A percentile compares a stretch with the other conserved stretches of the same genome.
Conservation (phyloP, 2,329 filamentous ascomycete genomes). For the Epichloe uncinata region DNA sequence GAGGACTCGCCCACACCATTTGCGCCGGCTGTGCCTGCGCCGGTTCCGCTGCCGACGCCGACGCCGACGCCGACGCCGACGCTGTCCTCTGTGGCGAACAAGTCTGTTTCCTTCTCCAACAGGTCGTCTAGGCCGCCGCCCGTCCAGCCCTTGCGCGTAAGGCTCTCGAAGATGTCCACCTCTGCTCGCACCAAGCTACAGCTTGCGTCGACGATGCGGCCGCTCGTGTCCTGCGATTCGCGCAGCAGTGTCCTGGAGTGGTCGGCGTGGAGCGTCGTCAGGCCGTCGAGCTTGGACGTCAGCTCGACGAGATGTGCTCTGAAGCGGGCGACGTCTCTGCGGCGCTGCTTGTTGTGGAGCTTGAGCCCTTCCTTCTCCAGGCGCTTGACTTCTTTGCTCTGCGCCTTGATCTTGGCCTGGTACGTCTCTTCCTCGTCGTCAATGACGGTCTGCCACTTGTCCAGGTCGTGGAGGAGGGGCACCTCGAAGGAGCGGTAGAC, state of each 20-base stretch:
- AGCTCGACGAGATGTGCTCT: conserved; percentile 50
- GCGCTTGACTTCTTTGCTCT: conserved; percentile 46
- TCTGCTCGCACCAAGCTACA: conserved; percentile 54
- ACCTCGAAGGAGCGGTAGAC: conserved; percentile 57
- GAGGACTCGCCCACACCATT: conserved; percentile 18
- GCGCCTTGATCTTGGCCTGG: conserved; percentile 37
- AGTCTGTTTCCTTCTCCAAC: conserved; percentile 48
- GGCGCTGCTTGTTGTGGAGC: conserved; percentile 46
- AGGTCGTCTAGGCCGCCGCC: conserved; percentile 54
- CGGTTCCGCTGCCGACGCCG: conserved; percentile 10
- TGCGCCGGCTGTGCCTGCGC: not conserved
- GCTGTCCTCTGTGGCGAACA: conserved; percentile 37
- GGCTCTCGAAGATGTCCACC: conserved; percentile 55
- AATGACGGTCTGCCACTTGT: conserved; percentile 49
- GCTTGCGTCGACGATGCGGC: conserved; percentile 48
- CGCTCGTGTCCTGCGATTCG: conserved; percentile 52
- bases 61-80: conserved; percentile 8
- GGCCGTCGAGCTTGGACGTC: conserved; percentile 46
- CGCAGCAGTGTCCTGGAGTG: conserved; percentile 46
- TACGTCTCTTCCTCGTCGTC: conserved; percentile 53
- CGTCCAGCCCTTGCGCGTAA: conserved; percentile 54
- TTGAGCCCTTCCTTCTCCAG: conserved; percentile 53
- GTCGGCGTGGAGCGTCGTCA: conserved; percentile 46
- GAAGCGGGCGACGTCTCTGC: conserved; percentile 48
- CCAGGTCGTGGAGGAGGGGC: conserved; percentile 54